Conservation (phyloP, 805 yeast species). For the Lipomyces oligophaga region DNA sequence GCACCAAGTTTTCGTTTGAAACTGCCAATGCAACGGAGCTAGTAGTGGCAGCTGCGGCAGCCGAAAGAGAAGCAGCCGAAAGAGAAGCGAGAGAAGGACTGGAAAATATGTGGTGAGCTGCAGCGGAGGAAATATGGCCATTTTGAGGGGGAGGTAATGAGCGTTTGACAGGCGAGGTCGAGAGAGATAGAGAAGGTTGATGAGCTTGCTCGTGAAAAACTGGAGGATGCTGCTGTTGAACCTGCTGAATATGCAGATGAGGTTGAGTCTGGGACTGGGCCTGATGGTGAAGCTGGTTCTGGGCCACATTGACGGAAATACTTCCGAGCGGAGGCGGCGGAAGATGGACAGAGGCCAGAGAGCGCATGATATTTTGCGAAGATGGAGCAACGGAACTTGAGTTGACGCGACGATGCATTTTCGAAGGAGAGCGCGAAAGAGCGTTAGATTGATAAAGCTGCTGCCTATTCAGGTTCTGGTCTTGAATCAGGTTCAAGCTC, state of each 20-base stretch:
- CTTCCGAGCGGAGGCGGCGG: conserved; percentile 29
- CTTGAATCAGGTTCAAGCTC: too few relatives aligned
- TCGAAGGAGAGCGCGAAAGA: conserved; percentile 22
- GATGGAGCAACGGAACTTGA: conserved; percentile 5
- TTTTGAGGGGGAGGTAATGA: background rate
- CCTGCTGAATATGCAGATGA: conserved; percentile 1
- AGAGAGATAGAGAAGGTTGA: too few relatives aligned
- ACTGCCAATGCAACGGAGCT: background rate
- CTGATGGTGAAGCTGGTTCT: background rate
- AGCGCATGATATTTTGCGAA: conserved; percentile 23
- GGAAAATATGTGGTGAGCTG: conserved; percentile 20
- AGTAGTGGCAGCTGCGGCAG: conserved; percentile 6
- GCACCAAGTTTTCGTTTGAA: conserved; percentile 3
- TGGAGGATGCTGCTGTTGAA: conserved; percentile 5
- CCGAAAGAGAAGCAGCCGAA: conserved; percentile 11
- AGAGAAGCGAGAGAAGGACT: conserved; percentile 9
- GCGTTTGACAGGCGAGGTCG: background rate
- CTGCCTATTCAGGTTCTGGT: too few relatives aligned
- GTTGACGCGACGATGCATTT: conserved; percentile 16
- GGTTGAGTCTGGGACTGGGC: conserved; percentile 3
- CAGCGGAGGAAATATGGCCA: conserved; percentile 5
- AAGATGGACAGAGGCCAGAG: conserved; percentile 28
- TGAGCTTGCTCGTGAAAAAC: conserved; percentile 9
- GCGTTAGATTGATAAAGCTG: too few relatives aligned
- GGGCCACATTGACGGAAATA: conserved; percentile 17